Base-by-base conservation (phyloP, 257 asterid genomes). In the Verbena officinalis region DNA sequence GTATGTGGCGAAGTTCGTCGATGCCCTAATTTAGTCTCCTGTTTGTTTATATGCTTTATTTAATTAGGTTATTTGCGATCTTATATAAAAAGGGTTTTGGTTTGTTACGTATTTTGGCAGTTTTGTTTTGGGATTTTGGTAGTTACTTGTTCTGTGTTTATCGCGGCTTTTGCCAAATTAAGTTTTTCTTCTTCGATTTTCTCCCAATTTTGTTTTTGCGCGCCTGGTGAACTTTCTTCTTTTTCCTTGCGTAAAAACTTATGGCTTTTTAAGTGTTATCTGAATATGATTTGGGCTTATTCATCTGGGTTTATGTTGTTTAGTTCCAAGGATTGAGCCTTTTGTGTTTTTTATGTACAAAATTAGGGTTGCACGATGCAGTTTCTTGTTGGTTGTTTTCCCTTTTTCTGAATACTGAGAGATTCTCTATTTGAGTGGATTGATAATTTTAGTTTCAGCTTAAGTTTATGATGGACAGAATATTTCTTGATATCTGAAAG, bases 221-320 rank as follows among this genome's bases (percentile, higher is more conserved):
- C 1, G 53, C 8, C 8, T 1, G 9, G 10, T 9, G 12, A 48
- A 5, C 34, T 7, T 58, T 12, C 36, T 57, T 27, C 33, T 0
- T 34, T 1, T 20, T 17, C 12, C 11, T 16, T 13, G 3, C 14
- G n/a, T 20, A 13, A 42, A 22, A 60, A 17, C 30, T 24, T n/a
- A 53, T 55, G n/a, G 66, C 40, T 20, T n/a, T 40, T n/a, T 60
- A 14, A 55, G 7, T 55, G 24, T 30, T 55, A 7, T 6, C 43
- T 30, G 5, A 23, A 39, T 23, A 9, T 3, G 53, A 21, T 43
- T 27, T 43, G 7, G 31, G 20, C 7, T 12, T 5, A 13, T 14
- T 9, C 4, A 22, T 52, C 16, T 21, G 34, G 2, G 16, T 9
- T 51, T 21, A 3, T 51, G 12, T 20, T 51, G 12, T 20, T 51